A percentile compares a stretch with the other conserved stretches of the same genome.
Conservation (phyloP, 2,329 filamentous ascomycete genomes). For the Exophiala alcalophila region DNA sequence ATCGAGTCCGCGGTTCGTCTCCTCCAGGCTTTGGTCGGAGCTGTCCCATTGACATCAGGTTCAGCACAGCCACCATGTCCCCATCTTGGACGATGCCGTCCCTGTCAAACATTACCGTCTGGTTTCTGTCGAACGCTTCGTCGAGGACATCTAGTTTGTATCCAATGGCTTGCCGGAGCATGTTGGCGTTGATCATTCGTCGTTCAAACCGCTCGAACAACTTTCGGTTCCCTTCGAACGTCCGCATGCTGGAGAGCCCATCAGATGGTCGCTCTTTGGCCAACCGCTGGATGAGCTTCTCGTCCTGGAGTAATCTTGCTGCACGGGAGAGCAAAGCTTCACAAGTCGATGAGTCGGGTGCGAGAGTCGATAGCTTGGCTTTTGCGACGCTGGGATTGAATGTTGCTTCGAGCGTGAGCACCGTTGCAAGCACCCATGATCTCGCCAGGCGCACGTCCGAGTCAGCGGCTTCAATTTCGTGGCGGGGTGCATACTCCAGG, state of each 20-base stretch:
- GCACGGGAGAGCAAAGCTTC: constrained; percentile 40
- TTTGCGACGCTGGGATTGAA: constrained; percentile 41
- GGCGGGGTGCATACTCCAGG: constrained; percentile 9
- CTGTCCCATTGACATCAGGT: constrained; percentile 34
- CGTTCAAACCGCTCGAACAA: constrained; percentile 45
- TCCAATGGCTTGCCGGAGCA: constrained; percentile 40
- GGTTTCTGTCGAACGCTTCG: constrained; percentile 33
- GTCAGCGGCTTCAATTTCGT: constrained; percentile 12
- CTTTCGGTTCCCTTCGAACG: constrained; percentile 18
- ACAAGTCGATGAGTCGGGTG: constrained; percentile 9
- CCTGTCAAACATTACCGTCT: constrained; percentile 28
- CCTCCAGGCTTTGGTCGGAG: constrained; percentile 37
- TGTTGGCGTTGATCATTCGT: constrained; percentile 39
- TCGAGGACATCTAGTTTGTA: constrained; percentile 47
- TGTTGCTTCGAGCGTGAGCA: constrained; percentile 42
- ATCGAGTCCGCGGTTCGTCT: constrained; percentile 44
- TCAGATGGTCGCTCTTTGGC: constrained; percentile 42
- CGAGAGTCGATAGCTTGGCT: constrained; percentile 31
- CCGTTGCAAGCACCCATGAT: constrained; percentile 49
- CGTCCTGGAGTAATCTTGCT: constrained; percentile 39
- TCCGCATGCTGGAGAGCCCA: constrained; percentile 8
- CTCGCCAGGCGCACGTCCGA: constrained; percentile 35
- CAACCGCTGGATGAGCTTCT: constrained; percentile 20
- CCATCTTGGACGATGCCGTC: constrained; percentile 32
- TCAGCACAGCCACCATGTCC: constrained; percentile 31